Evolutionary conservation across 2,329 filamentous ascomycete genomes (phyloP).

Genomic region (Botryotinia calthae): DNA sequence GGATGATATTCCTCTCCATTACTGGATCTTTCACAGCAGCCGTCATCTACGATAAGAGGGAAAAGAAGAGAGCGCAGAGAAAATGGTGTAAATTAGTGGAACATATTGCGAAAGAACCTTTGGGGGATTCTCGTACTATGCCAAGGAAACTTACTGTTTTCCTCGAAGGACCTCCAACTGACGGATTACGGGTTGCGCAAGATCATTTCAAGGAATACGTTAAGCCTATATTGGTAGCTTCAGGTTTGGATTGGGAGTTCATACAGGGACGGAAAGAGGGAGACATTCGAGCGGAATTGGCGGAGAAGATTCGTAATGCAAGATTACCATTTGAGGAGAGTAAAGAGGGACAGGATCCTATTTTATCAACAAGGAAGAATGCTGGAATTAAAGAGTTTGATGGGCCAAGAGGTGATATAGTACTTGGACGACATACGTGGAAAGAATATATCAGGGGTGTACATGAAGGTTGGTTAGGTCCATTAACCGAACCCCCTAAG

Average conservation of each 20-base stretch:
- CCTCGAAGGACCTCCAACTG: slow-evolving; percentile 80
- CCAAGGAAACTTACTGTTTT: slow-evolving; percentile 84
- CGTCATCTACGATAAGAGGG: slow-evolving; percentile 86
- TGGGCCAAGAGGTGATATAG: slow-evolving; percentile 76
- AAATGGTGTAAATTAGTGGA: slow-evolving; percentile 86
- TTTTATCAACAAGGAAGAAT: slow-evolving; percentile 62
- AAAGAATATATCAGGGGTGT: slow-evolving; percentile 93
- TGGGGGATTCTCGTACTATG: slow-evolving; percentile 66
- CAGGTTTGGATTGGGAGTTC: slow-evolving; percentile 93
- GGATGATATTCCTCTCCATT: slow-evolving; percentile 90
- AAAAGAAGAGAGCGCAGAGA: slow-evolving; percentile 80
- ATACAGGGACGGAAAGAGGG: slow-evolving; percentile 88
- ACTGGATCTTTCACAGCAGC: slow-evolving; percentile 75
- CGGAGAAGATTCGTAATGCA: slow-evolving; percentile 77
- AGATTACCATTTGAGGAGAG: slow-evolving; percentile 46
- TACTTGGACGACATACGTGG: slow-evolving; percentile 91
- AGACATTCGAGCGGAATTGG: slow-evolving; percentile 83
- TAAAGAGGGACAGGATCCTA: slow-evolving; percentile 51
- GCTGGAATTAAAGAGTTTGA: slow-evolving; percentile 69
- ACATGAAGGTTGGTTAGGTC: slow-evolving; percentile 95
- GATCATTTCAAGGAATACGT: slow-evolving; percentile 96
- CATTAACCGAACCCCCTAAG: slow-evolving; percentile 61
- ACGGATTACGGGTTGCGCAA: slow-evolving; percentile 78
- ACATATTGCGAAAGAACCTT: slow-evolving; percentile 73
- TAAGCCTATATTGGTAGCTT: slow-evolving; percentile 86